Conservation (phyloP, 1,284 basidiomycete genomes). For the Cronartium quercuum region DNA sequence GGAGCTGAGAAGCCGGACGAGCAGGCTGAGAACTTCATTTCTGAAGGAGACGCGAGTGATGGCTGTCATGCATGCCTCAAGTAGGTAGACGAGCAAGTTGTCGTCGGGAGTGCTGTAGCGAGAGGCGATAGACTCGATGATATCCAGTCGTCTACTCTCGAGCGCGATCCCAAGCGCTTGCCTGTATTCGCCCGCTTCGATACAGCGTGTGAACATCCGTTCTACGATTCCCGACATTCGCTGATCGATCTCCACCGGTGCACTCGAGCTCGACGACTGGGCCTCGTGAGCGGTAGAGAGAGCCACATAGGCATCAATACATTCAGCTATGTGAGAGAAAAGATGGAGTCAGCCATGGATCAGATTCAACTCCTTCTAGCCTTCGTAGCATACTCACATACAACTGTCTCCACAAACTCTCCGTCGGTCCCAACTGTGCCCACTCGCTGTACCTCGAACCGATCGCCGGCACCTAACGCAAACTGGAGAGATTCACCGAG, state of each 20-base stretch:
- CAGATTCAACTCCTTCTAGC: conserved; percentile 34
- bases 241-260: conserved; percentile 60
- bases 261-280: conserved; percentile 56
- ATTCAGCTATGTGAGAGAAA: conserved; percentile 62
- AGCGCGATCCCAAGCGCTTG: conserved; percentile 89
- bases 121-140: conserved; percentile 69
- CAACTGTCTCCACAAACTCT: conserved; percentile 87
- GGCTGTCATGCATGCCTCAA: conserved; percentile 74
- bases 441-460: conserved; percentile 69
- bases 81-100: conserved; percentile 73
- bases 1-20: conserved; percentile 76
- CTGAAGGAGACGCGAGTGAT: conserved; percentile 74
- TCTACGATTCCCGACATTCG: conserved; percentile 71
- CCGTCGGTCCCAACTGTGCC: conserved; percentile 56
- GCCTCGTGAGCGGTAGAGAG: conserved; percentile 49
- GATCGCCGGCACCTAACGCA: conserved; percentile 76
- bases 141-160: conserved; percentile 76
- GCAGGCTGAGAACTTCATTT: conserved; percentile 60
- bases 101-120: conserved; percentile 58
- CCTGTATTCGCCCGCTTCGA: conserved; percentile 77
- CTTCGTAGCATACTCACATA: conserved; percentile 61
- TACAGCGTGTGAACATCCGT: conserved; percentile 73
- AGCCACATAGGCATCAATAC: conserved; percentile 81
- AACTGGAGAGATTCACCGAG: conserved; percentile 88
- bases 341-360: neutral